Evolutionary conservation across 2,329 filamentous ascomycete genomes (phyloP).

Genomic region (Penicillium fuscoglaucum): DNA sequence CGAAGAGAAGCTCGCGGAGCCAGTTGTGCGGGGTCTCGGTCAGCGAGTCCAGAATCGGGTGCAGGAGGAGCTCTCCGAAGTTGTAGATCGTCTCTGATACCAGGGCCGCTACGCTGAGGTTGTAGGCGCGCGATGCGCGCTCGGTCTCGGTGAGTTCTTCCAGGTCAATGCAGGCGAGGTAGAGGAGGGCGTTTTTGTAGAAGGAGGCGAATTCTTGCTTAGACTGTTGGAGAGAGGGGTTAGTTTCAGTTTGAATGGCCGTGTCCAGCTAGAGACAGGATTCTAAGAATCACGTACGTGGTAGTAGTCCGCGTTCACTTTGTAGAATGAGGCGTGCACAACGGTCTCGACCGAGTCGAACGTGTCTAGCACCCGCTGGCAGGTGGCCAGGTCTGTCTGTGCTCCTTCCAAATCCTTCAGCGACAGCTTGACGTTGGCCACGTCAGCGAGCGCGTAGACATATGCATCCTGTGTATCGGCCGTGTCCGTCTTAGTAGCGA

Average conservation of each 20-base stretch:
- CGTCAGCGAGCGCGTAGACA: slow-evolving; percentile 88
- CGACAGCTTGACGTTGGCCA: slow-evolving; percentile 81
- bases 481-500: slow-evolving; percentile 86
- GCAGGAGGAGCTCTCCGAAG: slow-evolving; percentile 96
- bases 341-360: slow-evolving; percentile 96
- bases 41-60: slow-evolving; percentile 89
- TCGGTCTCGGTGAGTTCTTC: slow-evolving; percentile 71
- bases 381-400: slow-evolving; percentile 80
- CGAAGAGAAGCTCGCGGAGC: slow-evolving; percentile 93
- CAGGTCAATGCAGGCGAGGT: slow-evolving; percentile 92
- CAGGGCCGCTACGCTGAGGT: slow-evolving; percentile 86
- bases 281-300: slow-evolving; percentile 53
- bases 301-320: slow-evolving; percentile 92
- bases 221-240: slow-evolving; percentile 45
- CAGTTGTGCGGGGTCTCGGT: slow-evolving; percentile 73
- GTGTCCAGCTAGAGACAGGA: neutral
- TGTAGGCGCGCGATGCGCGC: slow-evolving; percentile 80
- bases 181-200: slow-evolving; percentile 96
- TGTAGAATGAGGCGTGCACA: slow-evolving; percentile 95
- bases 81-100: slow-evolving; percentile 98
- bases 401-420: slow-evolving; percentile 78
- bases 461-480: slow-evolving; percentile 92
- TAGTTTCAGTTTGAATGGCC: neutral
- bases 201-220: slow-evolving; percentile 93
- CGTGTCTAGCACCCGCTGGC: slow-evolving; percentile 81